Conservation (phyloP, 2,329 filamentous ascomycete genomes). For the Claviceps paspali region DNA sequence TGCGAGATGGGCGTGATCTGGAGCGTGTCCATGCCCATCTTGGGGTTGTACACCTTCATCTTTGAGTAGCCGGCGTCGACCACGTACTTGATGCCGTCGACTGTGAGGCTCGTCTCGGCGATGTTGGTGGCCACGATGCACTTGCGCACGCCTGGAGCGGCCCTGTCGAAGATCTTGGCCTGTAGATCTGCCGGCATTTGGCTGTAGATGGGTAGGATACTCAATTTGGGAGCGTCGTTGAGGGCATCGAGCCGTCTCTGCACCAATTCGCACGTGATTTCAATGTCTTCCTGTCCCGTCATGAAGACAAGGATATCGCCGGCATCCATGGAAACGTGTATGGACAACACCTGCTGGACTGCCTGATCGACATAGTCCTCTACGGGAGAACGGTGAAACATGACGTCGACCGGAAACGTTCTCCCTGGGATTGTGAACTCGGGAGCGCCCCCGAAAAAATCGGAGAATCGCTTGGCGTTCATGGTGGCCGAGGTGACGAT, state of each 20-base stretch:
- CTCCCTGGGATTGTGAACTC: slow-evolving; percentile 93
- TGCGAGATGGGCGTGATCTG: slow-evolving; percentile 97
- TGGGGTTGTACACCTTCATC: slow-evolving; percentile 95
- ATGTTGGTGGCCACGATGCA: slow-evolving; percentile 98
- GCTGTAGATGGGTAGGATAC: slow-evolving; percentile 94
- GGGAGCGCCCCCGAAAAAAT: slow-evolving; percentile 90
- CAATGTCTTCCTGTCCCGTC: slow-evolving; percentile 98
- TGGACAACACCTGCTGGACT: slow-evolving; percentile 87
- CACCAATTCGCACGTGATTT: slow-evolving; percentile 86
- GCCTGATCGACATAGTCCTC: slow-evolving; percentile 97
- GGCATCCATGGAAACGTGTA: slow-evolving; percentile 84
- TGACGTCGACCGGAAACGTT: slow-evolving; percentile 92
- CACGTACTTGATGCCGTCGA: slow-evolving; percentile 98
- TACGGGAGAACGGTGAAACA: slow-evolving; percentile 87
- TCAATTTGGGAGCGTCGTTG: slow-evolving; percentile 88
- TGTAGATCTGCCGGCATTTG: slow-evolving; percentile 98
- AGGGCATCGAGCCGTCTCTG: slow-evolving; percentile 75
- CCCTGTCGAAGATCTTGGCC: slow-evolving; percentile 92
- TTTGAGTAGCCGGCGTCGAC: slow-evolving; percentile 95
- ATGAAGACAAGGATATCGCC: slow-evolving; percentile 98
- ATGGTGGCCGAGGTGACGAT: slow-evolving; percentile 98
- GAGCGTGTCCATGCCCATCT: slow-evolving; percentile 98
- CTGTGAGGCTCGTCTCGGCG: slow-evolving; percentile 91
- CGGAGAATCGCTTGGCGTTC: slow-evolving; percentile 91
- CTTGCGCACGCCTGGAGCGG: slow-evolving; percentile 79